Base-by-base conservation (phyloP, 345 rosid genomes). In the Pugionium dolabratum region DNA sequence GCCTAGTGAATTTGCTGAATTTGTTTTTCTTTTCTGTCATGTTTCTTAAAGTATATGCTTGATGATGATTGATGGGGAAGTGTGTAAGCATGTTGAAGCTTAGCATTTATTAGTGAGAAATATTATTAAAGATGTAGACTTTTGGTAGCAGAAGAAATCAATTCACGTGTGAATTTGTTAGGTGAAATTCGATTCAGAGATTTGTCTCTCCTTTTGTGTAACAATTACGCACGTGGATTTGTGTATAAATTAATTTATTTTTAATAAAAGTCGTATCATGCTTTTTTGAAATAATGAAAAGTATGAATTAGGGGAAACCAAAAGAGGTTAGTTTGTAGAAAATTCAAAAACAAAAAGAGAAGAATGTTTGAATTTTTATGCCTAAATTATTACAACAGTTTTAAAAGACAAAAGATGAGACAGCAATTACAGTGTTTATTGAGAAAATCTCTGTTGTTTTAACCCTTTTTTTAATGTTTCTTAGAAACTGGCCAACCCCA, bases 51-150 rank as follows among this genome's bases (percentile, higher is more conserved):
- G 42, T 51, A 25, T 57, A 29, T 60, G 46, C 18, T 51, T 59
- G 65, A 52, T 62, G 63, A 47, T 71, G 69, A 70, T 30, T 62
- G 75, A 71, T 54, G 51, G 35, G 7, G 58, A 62, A 48, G 64
- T 63, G 34, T 70, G 59, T 64, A 26, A 27, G 6, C 58, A 72
- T 57, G 66, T 40, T 49, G 8, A 41, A 57, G 47, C 47, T 64
- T 64, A 60, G 66, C 69, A 37, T 62, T 18, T 18, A 18, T 0
- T 71, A 46, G 69, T 47, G 62, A 31, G 40, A 37, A 54, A 54
- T 18, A 46, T 71, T 57, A 62, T 62, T 54, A 18, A 39, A 71
- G 63, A 37, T 54, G 11, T 26, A 47, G 46, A 49, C 56, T 28
- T 48, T 36, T 27, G 36, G 29, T 62, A 34, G 27, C 33, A 35